Evolutionary conservation across 805 yeast genomes (phyloP).

Genomic region (Yarrowia sp.): DNA sequence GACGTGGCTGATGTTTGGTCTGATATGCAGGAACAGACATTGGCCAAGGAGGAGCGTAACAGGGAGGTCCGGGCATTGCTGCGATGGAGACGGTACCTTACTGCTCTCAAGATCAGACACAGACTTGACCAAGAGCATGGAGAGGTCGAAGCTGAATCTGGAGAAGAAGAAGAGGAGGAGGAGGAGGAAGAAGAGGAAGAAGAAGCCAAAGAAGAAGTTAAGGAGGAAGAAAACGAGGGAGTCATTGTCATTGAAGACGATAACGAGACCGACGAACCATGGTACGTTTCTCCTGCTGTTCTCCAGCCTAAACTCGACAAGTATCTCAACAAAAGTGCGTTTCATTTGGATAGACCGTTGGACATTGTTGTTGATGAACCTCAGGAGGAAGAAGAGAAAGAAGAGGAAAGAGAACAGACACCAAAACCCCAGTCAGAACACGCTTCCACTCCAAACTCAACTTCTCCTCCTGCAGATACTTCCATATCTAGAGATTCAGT

Average conservation of each 20-base stretch:
- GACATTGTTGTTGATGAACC: neutral
- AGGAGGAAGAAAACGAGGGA: neutral
- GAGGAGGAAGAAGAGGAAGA: neutral
- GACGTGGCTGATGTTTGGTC: constrained; percentile 52
- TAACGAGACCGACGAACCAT: neutral
- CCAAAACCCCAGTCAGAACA: too few species aligned
- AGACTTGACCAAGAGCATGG: constrained; percentile 33
- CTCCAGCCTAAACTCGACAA: neutral
- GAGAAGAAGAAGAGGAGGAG: neutral
- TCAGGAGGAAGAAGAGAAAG: neutral
- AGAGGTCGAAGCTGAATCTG: constrained; percentile 8
- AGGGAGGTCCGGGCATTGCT: constrained; percentile 43
- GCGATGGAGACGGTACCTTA: constrained; percentile 39
- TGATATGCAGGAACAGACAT: constrained; percentile 40
- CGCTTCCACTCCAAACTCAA: neutral
- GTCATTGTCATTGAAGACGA: neutral
- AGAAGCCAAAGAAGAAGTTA: neutral
- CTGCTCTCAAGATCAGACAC: constrained; percentile 35
- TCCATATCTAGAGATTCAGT: too few species aligned
- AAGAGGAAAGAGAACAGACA: too few species aligned
- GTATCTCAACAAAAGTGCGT: neutral
- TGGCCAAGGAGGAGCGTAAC: constrained; percentile 48
- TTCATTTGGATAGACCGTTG: neutral
- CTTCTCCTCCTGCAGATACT: neutral
- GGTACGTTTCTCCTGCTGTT: neutral